Base-by-base conservation (phyloP, 179 eudicot species). In the Actinidia polygama region DNA sequence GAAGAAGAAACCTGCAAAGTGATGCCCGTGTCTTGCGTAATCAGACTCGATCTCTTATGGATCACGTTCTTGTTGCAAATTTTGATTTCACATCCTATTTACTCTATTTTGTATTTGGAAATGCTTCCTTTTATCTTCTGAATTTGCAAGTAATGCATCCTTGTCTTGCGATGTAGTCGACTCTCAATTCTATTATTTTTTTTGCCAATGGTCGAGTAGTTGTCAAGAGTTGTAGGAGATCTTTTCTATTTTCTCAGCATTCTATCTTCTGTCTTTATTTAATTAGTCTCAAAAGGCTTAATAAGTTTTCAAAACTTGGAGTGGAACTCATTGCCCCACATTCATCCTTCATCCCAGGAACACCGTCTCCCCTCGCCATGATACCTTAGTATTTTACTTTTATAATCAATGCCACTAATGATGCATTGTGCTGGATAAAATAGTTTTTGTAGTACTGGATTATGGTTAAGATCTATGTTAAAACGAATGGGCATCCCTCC, bases 401-500 rank as follows among this genome's bases (percentile, higher is more conserved):
- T 46, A 26, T 11, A 59, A 44, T 10, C 5, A 44, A n/a, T 78
- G 15, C 64, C 44, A 77, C 4, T 12, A 15, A 40, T 19, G 58
- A 73, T 21, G 76, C 76, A n/a, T n/a, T 72, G 30, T 72, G 23
- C 51, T 23, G 26, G 3, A 49, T 61, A 23, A 61, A 63, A 54
- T 26, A 51, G 62, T 54, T 79, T 77, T 79, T 67, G 10, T 30
- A 18, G 63, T 66, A 68, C 23, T 24, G 23, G 74, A 78, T 49
- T 16, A 49, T 18, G 12, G 62, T 16, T 66, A 36, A 66, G 18
- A 66, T 79, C 53, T 66, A 51, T 50, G 51, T 64, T 16, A 18
- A 51, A 79, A 30, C 75, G 75, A 67, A 80, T 74, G 58, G 21
- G 70, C 30, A 7, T 19, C 10, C 19, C 63, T 6, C 54, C 8